These are phyloP conservation scores for Colletotrichum salicis DNA, from an alignment of 2,329 filamentous ascomycete genomes.

Conservation along the genomic window DNA sequence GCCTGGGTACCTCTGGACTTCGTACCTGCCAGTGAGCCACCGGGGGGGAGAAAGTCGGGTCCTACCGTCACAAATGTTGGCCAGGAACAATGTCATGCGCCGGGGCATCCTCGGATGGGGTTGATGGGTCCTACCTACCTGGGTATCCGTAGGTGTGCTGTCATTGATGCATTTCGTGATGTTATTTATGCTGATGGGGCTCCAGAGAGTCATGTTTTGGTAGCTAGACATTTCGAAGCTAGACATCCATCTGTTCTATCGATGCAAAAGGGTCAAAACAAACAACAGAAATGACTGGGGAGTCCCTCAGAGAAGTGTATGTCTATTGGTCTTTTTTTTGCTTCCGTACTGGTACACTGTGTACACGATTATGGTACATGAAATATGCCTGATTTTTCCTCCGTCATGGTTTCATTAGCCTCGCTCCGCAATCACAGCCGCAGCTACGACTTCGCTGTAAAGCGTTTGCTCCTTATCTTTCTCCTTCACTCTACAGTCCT, in stretches of 20 bases:
- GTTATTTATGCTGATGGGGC: slow-evolving; percentile 4
- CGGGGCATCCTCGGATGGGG: slow-evolving; percentile 7
- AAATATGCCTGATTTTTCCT: slow-evolving; percentile 24
- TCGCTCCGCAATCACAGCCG: neutral
- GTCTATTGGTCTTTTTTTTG: slow-evolving; percentile 22
- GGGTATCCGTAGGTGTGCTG: neutral
- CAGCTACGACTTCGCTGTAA: neutral
- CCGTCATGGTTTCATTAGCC: slow-evolving; percentile 34
- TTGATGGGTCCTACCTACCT: neutral
- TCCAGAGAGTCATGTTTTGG: neutral
- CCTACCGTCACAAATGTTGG: neutral
- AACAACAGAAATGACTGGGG: neutral
- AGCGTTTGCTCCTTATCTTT: neutral
- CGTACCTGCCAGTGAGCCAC: too few relatives aligned
- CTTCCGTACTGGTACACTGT: slow-evolving; percentile 31
- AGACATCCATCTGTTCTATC: neutral
- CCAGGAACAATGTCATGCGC: slow-evolving; percentile 30
- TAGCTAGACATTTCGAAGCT: slow-evolving; percentile 6
- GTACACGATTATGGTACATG: slow-evolving; percentile 35
- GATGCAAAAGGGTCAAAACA: neutral
- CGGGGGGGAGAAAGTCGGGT: slow-evolving; percentile 19
- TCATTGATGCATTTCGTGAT: neutral
- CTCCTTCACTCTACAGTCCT: neutral
- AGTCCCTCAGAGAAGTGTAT: slow-evolving; percentile 21
- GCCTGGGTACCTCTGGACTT: too few relatives aligned